Percentiles rank a stretch among this genome's conserved stretches.
phyloP scores from a whole-genome alignment of 2,329 filamentous ascomycete genomes.

The Teratosphaeria zuluensis region DNA sequence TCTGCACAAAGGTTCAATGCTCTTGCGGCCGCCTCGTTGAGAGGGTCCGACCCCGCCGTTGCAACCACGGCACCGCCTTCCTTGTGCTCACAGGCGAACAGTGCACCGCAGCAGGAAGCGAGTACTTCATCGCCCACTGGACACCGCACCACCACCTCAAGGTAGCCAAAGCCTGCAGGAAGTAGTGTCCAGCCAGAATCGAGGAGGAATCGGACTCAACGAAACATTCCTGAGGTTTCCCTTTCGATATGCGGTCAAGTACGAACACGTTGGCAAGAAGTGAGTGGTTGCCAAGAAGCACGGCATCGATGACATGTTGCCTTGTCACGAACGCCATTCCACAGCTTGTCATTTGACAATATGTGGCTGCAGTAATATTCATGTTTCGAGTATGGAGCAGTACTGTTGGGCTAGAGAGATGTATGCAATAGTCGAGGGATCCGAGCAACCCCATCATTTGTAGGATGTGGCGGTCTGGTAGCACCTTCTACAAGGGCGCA shows the following conservation, averaged over 20 bases:
- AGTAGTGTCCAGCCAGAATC: too few species aligned
- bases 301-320: neutral
- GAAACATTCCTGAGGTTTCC: neutral
- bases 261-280: neutral
- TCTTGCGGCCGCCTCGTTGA: too few species aligned
- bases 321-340: neutral
- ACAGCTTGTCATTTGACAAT: neutral
- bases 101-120: too few species aligned
- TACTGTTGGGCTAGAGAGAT: neutral
- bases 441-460: neutral
- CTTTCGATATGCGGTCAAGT: neutral
- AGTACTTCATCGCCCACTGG: too few species aligned
- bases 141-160: too few species aligned
- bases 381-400: neutral
- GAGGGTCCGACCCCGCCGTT: too few species aligned
- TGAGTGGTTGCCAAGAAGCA: neutral
- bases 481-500: neutral
- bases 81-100: too few species aligned
- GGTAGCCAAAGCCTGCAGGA: too few species aligned
- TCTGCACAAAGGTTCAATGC: too few species aligned
- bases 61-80: too few species aligned
- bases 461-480: neutral
- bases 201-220: neutral
- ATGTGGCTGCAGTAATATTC: neutral
- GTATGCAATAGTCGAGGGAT: neutral